Percentiles rank a stretch among this genome's conserved stretches.
phyloP scores from a whole-genome alignment of 805 yeast genomes.

The Ogataea chonburiensis region DNA sequence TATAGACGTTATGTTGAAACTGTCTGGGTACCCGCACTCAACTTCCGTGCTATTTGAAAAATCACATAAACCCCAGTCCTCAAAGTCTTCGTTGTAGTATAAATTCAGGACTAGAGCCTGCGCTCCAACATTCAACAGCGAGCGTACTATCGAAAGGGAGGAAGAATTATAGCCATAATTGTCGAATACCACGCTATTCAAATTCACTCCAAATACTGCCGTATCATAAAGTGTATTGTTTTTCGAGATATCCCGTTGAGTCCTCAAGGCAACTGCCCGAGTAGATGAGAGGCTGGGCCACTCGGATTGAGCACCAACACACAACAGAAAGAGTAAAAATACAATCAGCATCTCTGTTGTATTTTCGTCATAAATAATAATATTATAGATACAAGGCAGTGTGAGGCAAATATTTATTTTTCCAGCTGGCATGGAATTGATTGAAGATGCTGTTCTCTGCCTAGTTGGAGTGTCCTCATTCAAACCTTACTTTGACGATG shows the following conservation, averaged over 20 bases:
- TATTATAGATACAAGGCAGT: not conserved
- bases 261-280: slow-evolving; percentile 37
- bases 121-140: slow-evolving; percentile 44
- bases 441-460: slow-evolving; percentile 16
- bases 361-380: not conserved
- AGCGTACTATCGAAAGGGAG: slow-evolving; percentile 30
- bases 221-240: slow-evolving; percentile 41
- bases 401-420: not conserved
- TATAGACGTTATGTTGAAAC: slow-evolving; percentile 28
- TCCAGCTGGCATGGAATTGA: not conserved
- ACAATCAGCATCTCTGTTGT: slow-evolving; percentile 1
- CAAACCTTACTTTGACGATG: slow-evolving; percentile 19
- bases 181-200: slow-evolving; percentile 35
- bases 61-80: slow-evolving; percentile 60
- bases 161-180: slow-evolving; percentile 32
- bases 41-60: slow-evolving; percentile 23
- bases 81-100: slow-evolving; percentile 49
- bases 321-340: not conserved
- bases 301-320: slow-evolving; percentile 2
- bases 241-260: slow-evolving; percentile 47
- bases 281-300: slow-evolving; percentile 36
- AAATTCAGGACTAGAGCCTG: slow-evolving; percentile 51
- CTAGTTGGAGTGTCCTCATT: slow-evolving; percentile 20
- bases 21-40: slow-evolving; percentile 16
- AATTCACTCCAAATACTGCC: slow-evolving; percentile 40